Base-by-base conservation (phyloP, 1,284 basidiomycete species). In the Schizophyllum amplum region DNA sequence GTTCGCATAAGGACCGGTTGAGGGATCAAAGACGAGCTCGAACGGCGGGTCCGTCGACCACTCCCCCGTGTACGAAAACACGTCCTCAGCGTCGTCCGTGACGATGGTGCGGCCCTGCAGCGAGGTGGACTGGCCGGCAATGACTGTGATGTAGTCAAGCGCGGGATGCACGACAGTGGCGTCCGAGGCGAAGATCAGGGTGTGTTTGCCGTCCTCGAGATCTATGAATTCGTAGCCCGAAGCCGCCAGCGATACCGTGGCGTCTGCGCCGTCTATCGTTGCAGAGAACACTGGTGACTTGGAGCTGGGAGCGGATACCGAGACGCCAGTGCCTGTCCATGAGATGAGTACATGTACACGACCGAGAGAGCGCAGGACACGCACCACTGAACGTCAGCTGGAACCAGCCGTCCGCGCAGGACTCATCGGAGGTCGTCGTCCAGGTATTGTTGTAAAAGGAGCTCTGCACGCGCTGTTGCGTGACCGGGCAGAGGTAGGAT, bases 61-160 rank as follows among this genome's bases (percentile, higher is more conserved):
- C 22, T 56, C 62, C 15, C 72, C 73, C 22, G 62, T 62, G 57
- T 69, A 76, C 13, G 59, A 26, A 4, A 62, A 55, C 7, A 56
- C 55, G 6, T 33, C 27, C 52, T 72, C 69, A 4, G 61, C 55
- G 59, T 76, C 73, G 52, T 75, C 73, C 17, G 72, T 66, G 27
- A 72, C 68, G 53, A 76, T 62, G 3, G 69, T 71, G 47, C 64
- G 64, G 22, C 69, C 68, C 20, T 65, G 59, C 22, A 76, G 60
- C 22, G 65, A 61, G 23, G 72, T 75, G 22, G 68, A 67, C 9
- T 57, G 56, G 5, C 73, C 71, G 47, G 73, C 69, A 24, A 66
- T 68, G 25, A 75, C 64, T 9, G 71, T 67, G 20, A 74, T 55
- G 57, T 72, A 76, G 59, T 76, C 74, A 47, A 76, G 68, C 5